These are phyloP conservation scores for Rhododendron molle DNA, from an alignment of 148 eudicot species.

Conservation along the genomic window DNA sequence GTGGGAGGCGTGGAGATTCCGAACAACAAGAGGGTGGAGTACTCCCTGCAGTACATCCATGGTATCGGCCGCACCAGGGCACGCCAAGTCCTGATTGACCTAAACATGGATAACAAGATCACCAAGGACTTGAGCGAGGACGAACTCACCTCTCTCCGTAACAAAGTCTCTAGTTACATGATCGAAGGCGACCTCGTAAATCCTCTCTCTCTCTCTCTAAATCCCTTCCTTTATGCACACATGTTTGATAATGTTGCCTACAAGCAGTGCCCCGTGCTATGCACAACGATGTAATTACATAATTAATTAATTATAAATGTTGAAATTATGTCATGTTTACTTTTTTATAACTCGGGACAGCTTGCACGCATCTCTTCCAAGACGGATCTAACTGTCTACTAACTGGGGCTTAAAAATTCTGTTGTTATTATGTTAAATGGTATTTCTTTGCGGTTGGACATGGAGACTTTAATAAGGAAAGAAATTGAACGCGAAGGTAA, in stretches of 20 bases:
- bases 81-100: slow-evolving; percentile 46
- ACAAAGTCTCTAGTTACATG: slow-evolving; percentile 50
- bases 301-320: not conserved
- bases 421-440: not conserved
- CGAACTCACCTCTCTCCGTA: slow-evolving; percentile 44
- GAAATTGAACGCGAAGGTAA: not conserved
- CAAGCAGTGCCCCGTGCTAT: not conserved
- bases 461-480: no score
- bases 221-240: not conserved
- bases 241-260: not conserved
- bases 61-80: slow-evolving; percentile 55
- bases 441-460: no score
- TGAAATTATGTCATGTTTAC: not conserved
- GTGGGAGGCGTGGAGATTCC: slow-evolving; percentile 69
- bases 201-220: not conserved
- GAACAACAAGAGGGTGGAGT: slow-evolving; percentile 51
- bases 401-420: not conserved
- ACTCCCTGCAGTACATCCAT: slow-evolving; percentile 56
- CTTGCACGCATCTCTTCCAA: no score
- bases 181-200: slow-evolving; percentile 70
- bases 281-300: no score
- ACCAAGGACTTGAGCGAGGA: slow-evolving; percentile 55
- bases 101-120: slow-evolving; percentile 49
- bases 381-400: not conserved
- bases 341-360: no score